Conservation (phyloP, 495 filamentous ascomycete genomes). For the Penicillium coffeae region DNA sequence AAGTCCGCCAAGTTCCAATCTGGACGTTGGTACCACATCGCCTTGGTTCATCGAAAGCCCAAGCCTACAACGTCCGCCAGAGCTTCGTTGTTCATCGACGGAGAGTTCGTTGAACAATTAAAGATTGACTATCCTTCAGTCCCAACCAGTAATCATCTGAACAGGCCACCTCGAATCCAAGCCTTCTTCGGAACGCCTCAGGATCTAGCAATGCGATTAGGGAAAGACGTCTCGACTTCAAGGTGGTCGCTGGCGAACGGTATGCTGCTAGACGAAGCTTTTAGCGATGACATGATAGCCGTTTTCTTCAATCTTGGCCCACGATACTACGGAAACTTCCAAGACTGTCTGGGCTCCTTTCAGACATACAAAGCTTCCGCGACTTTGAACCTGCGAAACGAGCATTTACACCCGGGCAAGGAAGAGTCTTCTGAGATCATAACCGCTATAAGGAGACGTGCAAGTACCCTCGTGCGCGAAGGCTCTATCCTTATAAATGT, state of each 20-base stretch:
- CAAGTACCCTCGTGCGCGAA: slow-evolving; percentile 76
- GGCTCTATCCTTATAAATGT: slow-evolving; percentile 80
- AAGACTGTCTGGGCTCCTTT: slow-evolving; percentile 92
- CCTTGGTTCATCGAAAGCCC: slow-evolving; percentile 73
- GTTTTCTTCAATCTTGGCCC: slow-evolving; percentile 87
- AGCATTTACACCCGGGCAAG: slow-evolving; percentile 84
- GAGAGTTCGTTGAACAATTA: slow-evolving; percentile 88
- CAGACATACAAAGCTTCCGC: slow-evolving; percentile 97
- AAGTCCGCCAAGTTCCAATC: slow-evolving; percentile 73
- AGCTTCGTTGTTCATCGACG: slow-evolving; percentile 86
- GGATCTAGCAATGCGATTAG: slow-evolving; percentile 78
- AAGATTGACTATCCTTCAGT: slow-evolving; percentile 79
- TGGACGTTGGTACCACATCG: slow-evolving; percentile 86
- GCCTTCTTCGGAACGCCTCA: slow-evolving; percentile 92
- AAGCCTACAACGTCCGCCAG: slow-evolving; percentile 73
- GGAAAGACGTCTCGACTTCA: slow-evolving; percentile 68
- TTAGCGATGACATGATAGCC: slow-evolving; percentile 88
- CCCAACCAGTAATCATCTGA: slow-evolving; percentile 51
- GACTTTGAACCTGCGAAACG: slow-evolving; percentile 82
- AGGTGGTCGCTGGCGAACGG: slow-evolving; percentile 86
- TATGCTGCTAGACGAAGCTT: slow-evolving; percentile 79
- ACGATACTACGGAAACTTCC: slow-evolving; percentile 90
- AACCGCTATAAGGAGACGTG: slow-evolving; percentile 77
- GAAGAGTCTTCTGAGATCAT: slow-evolving; percentile 91
- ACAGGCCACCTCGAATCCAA: slow-evolving; percentile 64